Evolutionary conservation across 208 protist genomes (phyloP), one percentile per base, ranked within the genome.

Genomic region (Naegleria gruberi): DNA sequence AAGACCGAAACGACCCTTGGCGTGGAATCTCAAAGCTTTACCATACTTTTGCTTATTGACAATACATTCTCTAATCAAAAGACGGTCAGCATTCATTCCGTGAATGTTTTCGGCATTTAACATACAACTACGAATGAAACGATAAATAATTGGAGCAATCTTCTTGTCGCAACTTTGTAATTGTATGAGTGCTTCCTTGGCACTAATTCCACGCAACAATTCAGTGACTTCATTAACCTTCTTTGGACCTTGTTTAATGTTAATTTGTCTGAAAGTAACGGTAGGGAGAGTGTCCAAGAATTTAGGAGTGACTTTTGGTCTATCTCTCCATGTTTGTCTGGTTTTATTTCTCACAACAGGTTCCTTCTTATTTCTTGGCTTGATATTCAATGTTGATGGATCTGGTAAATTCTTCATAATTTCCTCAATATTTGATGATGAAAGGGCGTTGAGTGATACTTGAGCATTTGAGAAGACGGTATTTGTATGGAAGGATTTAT

Each of bases 181-280:
- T 55, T 87, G 83, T n/a, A 42, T 40, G 43, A 87, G 41, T 19
- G 43, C 83, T 87, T 87, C 83, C n/a, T 55, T 87, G 6, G 44
- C 83, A 40, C 34, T 87, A 23, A 87, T 30, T 41, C 44, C 44
- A 41, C 43, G 12, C 0, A 87, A 23, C 19, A 87, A 40, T 15
- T 34, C 6, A 17, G 44, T 55, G 41, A 55, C 43, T 12, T 45
- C 83, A 40, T 55, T 55, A 4, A 87, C 44, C 43, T 87, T 87
- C 44, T 55, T 87, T 30, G 34, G 26, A 6, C 83, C 43, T 19
- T 87, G 83, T 87, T 55, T 47, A 46, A 87, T 55, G 30, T 87
- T n/a, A 42, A 37, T 55, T 34, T 55, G 41, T 87, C 30, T 55
- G 26, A 23, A 87, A 34, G 41, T 87, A 40, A 87, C 83, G 19